Evolutionary conservation across 352 stramenopile species (phyloP).

Genomic region (Pseudoperonospora humuli): DNA sequence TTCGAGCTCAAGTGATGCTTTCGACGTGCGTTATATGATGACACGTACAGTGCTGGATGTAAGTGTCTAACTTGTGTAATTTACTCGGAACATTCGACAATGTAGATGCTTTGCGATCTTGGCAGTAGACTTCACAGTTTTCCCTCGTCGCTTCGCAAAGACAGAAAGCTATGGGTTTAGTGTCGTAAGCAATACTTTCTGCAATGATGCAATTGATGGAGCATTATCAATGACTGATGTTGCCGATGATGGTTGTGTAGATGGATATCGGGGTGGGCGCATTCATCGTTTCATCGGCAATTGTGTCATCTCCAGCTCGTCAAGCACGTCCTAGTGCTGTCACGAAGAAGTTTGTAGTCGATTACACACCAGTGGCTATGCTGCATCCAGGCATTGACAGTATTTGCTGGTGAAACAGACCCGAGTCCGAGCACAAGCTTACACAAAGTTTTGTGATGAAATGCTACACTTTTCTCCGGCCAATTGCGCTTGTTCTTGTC

Average conservation of each 20-base stretch:
- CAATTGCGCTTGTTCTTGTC: slow-evolving; percentile 59
- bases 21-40: slow-evolving; percentile 44
- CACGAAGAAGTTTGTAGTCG: slow-evolving; percentile 12
- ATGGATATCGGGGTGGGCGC: slow-evolving; percentile 97
- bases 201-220: neutral
- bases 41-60: neutral
- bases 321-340: slow-evolving; percentile 23
- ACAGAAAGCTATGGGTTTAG: slow-evolving; percentile 94
- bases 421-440: slow-evolving; percentile 2
- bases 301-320: slow-evolving; percentile 66
- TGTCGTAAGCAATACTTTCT: slow-evolving; percentile 48
- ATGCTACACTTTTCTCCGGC: slow-evolving; percentile 54
- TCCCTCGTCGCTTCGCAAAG: slow-evolving; percentile 92
- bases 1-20: slow-evolving; percentile 75
- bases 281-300: slow-evolving; percentile 89
- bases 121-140: slow-evolving; percentile 96
- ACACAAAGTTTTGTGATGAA: slow-evolving; percentile 13
- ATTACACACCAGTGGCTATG: neutral
- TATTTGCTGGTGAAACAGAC: slow-evolving; percentile 2
- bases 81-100: neutral
- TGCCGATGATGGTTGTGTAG: slow-evolving; percentile 16
- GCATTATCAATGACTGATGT: neutral
- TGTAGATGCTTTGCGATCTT: slow-evolving; percentile 89
- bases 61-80: neutral
- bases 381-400: neutral